Percentiles rank a stretch among this genome's conserved stretches.
Conservation (phyloP, 106 monocot genomes). For the Posidonia australis region DNA sequence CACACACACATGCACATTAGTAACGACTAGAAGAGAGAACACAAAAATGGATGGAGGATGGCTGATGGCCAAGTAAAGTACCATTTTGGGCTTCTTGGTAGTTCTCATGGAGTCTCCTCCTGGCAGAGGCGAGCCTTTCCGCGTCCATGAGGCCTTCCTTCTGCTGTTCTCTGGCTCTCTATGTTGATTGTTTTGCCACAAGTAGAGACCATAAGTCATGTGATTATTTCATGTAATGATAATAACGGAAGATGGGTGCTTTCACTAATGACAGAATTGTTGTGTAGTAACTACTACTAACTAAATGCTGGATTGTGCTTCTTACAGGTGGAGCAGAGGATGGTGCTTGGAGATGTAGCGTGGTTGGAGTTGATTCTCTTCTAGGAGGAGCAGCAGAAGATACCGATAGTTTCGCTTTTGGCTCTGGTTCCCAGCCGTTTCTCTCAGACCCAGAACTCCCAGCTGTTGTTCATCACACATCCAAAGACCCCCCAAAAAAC, state of each 20-base stretch:
- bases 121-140: slow-evolving; percentile 41
- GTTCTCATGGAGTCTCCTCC: slow-evolving; percentile 51
- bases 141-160: slow-evolving; percentile 31
- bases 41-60: too few relatives aligned
- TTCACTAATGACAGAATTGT: too few relatives aligned
- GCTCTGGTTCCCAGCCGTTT: slow-evolving; percentile 10
- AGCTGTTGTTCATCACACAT: slow-evolving; percentile 8
- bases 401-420: slow-evolving; percentile 7
- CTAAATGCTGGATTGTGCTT: background rate
- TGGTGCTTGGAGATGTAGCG: slow-evolving; percentile 4
- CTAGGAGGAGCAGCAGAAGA: background rate
- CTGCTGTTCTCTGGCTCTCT: slow-evolving; percentile 22
- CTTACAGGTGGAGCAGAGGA: slow-evolving; percentile 38
- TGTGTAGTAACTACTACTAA: too few relatives aligned
- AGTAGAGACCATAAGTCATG: too few relatives aligned
- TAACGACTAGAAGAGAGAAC: too few relatives aligned
- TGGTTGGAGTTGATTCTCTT: slow-evolving; percentile 17
- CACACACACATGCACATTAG: too few relatives aligned
- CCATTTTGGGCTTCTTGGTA: slow-evolving; percentile 62
- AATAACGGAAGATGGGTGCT: too few relatives aligned
- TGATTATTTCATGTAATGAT: too few relatives aligned
- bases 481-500: background rate
- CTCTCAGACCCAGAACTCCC: slow-evolving; percentile 15
- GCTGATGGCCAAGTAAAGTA: slow-evolving; percentile 8
- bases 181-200: background rate